Percentiles rank a stretch among this genome's conserved stretches.
Conservation (phyloP, 768 basidiomycete species). For the Terana coerulea region DNA sequence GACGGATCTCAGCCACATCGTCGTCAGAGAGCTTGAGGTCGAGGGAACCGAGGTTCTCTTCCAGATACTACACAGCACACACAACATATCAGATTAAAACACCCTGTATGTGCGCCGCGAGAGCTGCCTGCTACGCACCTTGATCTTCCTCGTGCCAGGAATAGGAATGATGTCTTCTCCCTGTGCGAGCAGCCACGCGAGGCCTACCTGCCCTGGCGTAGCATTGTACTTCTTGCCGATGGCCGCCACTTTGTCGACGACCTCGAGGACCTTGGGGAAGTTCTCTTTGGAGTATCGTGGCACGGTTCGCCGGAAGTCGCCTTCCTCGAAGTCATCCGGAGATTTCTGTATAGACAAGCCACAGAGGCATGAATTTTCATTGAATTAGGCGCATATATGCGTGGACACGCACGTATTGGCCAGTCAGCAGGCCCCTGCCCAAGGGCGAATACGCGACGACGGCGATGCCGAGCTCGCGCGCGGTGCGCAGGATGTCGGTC, state of each 20-base stretch:
- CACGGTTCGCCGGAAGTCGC: slow-evolving; percentile 23
- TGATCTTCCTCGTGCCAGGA: slow-evolving; percentile 21
- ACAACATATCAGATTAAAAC: background rate
- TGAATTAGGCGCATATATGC: slow-evolving; percentile 6
- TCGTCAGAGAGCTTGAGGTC: slow-evolving; percentile 21
- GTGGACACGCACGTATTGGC: slow-evolving; percentile 22
- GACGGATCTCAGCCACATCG: slow-evolving; percentile 27
- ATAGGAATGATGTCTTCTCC: slow-evolving; percentile 30
- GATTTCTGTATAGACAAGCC: slow-evolving; percentile 20
- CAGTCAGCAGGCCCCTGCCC: slow-evolving; percentile 31
- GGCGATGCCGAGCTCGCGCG: slow-evolving; percentile 31
- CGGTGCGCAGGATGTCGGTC: slow-evolving; percentile 23
- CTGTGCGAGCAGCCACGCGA: slow-evolving; percentile 30
- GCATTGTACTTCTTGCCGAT: slow-evolving; percentile 21
- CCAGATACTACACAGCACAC: slow-evolving; percentile 24
- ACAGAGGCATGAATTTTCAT: background rate
- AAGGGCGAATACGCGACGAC: slow-evolving; percentile 34
- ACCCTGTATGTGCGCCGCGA: background rate
- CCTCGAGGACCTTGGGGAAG: slow-evolving; percentile 38
- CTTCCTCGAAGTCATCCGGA: slow-evolving; percentile 27
- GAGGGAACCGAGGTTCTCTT: slow-evolving; percentile 29
- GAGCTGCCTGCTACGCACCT: slow-evolving; percentile 16
- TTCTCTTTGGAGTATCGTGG: slow-evolving; percentile 32
- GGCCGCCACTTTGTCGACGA: slow-evolving; percentile 12
- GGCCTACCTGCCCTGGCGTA: slow-evolving; percentile 31